phyloP scores from a whole-genome alignment of 495 filamentous ascomycete genomes.

The Xylaria curta region DNA sequence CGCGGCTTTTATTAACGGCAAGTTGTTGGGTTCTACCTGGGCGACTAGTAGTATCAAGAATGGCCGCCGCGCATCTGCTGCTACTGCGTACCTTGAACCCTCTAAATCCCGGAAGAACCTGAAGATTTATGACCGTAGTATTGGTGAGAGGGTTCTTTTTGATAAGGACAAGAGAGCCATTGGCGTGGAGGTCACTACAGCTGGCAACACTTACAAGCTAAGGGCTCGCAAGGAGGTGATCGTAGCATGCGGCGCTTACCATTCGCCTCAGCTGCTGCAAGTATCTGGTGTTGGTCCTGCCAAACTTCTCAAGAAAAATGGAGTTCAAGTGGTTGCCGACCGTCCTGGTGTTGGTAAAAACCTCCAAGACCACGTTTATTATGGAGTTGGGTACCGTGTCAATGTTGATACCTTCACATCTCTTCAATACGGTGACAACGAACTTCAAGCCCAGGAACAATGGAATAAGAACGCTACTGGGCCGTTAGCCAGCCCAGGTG shows the following conservation, averaged over 20 bases:
- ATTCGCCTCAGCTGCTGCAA: conserved; percentile 57
- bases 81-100: neutral
- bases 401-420: conserved; percentile 36
- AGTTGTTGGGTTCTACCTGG: neutral
- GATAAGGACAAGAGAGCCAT: conserved; percentile 20
- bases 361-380: conserved; percentile 49
- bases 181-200: conserved; percentile 19
- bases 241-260: conserved; percentile 50
- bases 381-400: conserved; percentile 34
- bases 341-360: conserved; percentile 56
- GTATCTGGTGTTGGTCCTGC: conserved; percentile 57
- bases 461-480: conserved; percentile 35
- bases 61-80: neutral
- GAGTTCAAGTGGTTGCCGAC: conserved; percentile 50
- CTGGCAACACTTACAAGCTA: conserved; percentile 14
- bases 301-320: conserved; percentile 39
- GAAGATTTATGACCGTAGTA: conserved; percentile 19
- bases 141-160: conserved; percentile 27
- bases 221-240: conserved; percentile 53
- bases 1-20: conserved; percentile 1
- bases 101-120: conserved; percentile 6
- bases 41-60: neutral
- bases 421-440: conserved; percentile 3
- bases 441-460: neutral
- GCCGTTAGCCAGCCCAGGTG: conserved; percentile 43